phyloP scores from a whole-genome alignment of 345 rosid genomes.

The Eucalyptus brandiana region DNA sequence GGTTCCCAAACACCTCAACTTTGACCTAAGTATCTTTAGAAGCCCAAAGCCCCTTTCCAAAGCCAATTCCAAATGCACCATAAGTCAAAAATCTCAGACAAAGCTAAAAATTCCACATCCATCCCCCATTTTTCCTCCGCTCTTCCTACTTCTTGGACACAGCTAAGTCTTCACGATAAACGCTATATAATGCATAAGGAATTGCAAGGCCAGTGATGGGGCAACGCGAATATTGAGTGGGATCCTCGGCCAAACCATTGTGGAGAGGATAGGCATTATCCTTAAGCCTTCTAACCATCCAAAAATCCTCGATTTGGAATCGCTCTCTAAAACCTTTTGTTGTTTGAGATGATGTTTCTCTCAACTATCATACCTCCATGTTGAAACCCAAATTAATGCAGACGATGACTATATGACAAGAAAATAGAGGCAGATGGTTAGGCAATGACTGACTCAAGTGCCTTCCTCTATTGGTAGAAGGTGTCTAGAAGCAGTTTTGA shows the following conservation, averaged over 20 bases:
- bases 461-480: not conserved
- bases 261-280: not conserved
- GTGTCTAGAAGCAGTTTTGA: not conserved
- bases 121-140: rapidly evolving
- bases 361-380: not conserved
- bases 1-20: too few relatives aligned
- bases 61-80: too few relatives aligned
- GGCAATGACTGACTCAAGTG: not conserved
- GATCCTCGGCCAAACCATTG: not conserved
- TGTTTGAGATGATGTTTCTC: not conserved
- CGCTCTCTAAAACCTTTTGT: not conserved
- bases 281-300: not conserved
- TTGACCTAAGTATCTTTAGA: too few relatives aligned
- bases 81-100: too few relatives aligned
- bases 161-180: too few relatives aligned
- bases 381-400: not conserved
- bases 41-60: too few relatives aligned
- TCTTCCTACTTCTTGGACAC: too few relatives aligned
- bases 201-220: not conserved
- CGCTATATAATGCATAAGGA: not conserved
- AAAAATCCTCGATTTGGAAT: not conserved
- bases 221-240: not conserved
- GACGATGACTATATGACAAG: not conserved
- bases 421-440: not conserved
- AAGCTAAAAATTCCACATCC: too few relatives aligned